These are phyloP conservation scores for Cladorrhinum sp. DNA, from an alignment of 2,329 filamentous ascomycete genomes.

Conservation along the genomic window DNA sequence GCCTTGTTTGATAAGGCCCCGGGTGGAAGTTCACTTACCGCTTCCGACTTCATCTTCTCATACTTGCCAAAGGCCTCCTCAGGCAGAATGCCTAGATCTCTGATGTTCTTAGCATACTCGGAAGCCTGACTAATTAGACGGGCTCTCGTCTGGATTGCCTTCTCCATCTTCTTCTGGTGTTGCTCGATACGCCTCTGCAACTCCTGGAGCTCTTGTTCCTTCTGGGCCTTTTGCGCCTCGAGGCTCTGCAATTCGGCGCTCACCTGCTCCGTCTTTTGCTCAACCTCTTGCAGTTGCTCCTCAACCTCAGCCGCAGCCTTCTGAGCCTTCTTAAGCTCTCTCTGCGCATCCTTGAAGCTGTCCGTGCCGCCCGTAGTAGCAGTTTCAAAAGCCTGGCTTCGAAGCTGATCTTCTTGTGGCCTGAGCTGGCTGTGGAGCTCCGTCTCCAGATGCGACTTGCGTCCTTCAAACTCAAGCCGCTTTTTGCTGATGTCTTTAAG, in stretches of 20 bases:
- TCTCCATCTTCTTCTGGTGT: slow-evolving; percentile 80
- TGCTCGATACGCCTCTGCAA: slow-evolving; percentile 76
- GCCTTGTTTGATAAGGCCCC: slow-evolving; percentile 11
- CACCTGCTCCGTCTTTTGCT: slow-evolving; percentile 61
- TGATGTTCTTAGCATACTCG: slow-evolving; percentile 84
- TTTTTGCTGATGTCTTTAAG: slow-evolving; percentile 71
- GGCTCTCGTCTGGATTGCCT: slow-evolving; percentile 84
- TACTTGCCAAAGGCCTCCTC: slow-evolving; percentile 94
- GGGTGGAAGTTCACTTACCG: slow-evolving; percentile 48
- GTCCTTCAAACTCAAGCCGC: slow-evolving; percentile 73
- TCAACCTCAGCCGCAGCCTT: slow-evolving; percentile 66
- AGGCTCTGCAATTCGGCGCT: slow-evolving; percentile 53
- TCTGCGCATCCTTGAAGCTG: slow-evolving; percentile 72
- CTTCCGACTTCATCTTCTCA: slow-evolving; percentile 74
- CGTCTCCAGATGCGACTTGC: slow-evolving; percentile 80
- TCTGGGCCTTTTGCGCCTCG: slow-evolving; percentile 56
- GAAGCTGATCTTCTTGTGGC: slow-evolving; percentile 82
- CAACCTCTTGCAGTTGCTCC: slow-evolving; percentile 68
- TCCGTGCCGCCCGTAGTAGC: slow-evolving; percentile 54
- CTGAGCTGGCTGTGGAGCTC: slow-evolving; percentile 87
- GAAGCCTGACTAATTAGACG: slow-evolving; percentile 71
- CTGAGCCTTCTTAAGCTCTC: slow-evolving; percentile 75
- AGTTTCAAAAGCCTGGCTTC: slow-evolving; percentile 69
- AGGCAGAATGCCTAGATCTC: slow-evolving; percentile 86
- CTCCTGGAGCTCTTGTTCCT: slow-evolving; percentile 70